Base-by-base conservation (phyloP, 2,329 filamentous ascomycete genomes). In the Aspergillus ochraceus region DNA sequence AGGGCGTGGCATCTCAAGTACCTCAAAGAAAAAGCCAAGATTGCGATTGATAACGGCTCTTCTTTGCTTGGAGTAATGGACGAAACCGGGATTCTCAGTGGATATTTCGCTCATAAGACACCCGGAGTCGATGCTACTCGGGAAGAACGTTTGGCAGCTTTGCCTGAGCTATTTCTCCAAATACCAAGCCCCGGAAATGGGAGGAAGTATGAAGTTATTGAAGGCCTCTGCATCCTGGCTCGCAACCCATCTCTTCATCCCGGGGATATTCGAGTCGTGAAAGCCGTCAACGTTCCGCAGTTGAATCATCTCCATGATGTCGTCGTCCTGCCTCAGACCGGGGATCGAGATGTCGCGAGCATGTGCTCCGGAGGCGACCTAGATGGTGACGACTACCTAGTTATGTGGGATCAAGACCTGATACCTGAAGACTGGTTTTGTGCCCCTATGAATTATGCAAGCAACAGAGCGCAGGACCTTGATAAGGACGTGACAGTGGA, bases 341-440 rank as follows among this genome's bases (percentile, higher is more conserved):
- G 94, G 0, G 92, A 97, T 70, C 83, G 90, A 17, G 92, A 96
- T 63, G 79, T 99, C 22, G 87, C 93, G 0, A 92, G 90, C 69
- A 98, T 98, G 94, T 92, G 95, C 64, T 97, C 95, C 4, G 95
- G 95, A 2, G 95, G 95, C 0, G 95, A 99, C 70, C 83, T 99
- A 0, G 95, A 99, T 70, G 95, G 95, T 0, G 95, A 99, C 68
- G 95, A 99, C 71, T 99, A 92, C 72, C 88, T 98, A 57, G 87
- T 98, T 5, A 89, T 97, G 50, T 99, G 95, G 94, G 93, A 99
- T 66, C 73, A 82, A 22, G 83, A 85, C 14, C 79, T 99, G 6
- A 80, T 96, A 26, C 91, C 91, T 0, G 65, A 75, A 1, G 77
- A 84, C 54, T 91, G 90, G 86, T 91, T 95, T 65, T 80, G 85